These are phyloP conservation scores for Naegleria lovaniensis DNA, from an alignment of 208 protist genomes.

Conservation along the genomic window DNA sequence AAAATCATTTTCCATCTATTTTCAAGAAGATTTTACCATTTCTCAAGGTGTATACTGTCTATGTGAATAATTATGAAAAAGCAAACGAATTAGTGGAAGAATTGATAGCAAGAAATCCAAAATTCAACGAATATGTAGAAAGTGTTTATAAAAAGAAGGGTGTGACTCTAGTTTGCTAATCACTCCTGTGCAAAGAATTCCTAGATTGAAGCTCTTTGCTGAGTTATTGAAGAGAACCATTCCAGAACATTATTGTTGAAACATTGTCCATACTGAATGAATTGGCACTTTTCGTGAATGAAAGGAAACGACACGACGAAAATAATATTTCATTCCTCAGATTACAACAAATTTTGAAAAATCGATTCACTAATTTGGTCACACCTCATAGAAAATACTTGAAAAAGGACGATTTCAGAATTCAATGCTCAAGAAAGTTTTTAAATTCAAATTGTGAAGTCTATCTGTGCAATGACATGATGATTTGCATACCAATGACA, in stretches of 20 bases:
- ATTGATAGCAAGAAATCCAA: neutral
- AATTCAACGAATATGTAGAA: neutral
- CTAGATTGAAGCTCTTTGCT: constrained; percentile 42
- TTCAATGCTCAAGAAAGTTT: neutral
- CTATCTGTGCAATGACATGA: constrained; percentile 4
- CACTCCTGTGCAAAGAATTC: constrained; percentile 45
- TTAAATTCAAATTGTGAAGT: neutral
- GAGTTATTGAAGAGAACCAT: constrained; percentile 38
- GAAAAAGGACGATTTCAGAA: neutral
- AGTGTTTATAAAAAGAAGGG: neutral
- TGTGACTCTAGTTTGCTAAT: constrained; percentile 27
- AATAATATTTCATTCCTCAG: neutral
- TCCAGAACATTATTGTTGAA: constrained; percentile 15
- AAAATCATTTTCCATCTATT: constrained; percentile 18
- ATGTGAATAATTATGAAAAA: constrained; percentile 19
- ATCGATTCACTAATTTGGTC: neutral
- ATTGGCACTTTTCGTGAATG: neutral
- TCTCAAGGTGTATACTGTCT: constrained; percentile 29
- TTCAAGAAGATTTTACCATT: constrained; percentile 16
- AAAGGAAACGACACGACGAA: constrained; percentile 20
- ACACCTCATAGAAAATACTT: neutral
- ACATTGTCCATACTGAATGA: neutral
- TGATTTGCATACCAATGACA: neutral
- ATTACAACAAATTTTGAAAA: neutral
- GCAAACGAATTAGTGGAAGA: neutral